Evolutionary conservation across 106 monocot genomes (phyloP), one percentile per base, ranked within the genome.

Genomic region (Agapanthus africanus): DNA sequence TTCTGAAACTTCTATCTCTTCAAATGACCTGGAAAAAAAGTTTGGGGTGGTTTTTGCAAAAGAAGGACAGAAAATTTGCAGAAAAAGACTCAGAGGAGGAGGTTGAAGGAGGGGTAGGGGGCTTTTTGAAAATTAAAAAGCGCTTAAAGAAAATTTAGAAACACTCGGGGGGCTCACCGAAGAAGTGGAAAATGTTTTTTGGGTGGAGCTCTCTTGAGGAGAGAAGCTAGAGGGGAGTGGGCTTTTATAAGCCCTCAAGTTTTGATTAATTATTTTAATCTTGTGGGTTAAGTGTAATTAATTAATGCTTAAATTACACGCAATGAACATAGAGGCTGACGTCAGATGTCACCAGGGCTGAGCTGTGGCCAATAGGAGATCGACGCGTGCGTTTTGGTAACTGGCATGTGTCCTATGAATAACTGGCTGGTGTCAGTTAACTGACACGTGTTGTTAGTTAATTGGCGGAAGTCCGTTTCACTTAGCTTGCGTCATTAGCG

Each of bases 151-250:
- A 51, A 31, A 18, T 8, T 13, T 47, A 0, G 26, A 7, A 66
- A 74, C 65, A n/a, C 74, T 74, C 74, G 37, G 21, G 28, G 28
- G 41, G 16, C 74, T 75, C 74, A 75, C 67, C 67, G 67, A 31
- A 31, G 51, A 42, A 56, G 37, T 67, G 67, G 74, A 66, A 75
- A 50, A 68, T 0, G 7, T 11, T 30, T 28, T 28, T 66, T 40
- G 23, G n/a, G 74, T 59, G 59, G 74, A 75, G 36, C 67, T 57
- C 74, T 75, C 74, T 67, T 35, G 47, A 25, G 37, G 57, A 50
- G 28, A 59, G 31, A 23, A 42, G 31, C 7, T 21, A 42, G n/a
- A 27, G 40, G 34, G 5, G 32, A 39, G 40, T 28, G 40, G 14
- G 59, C 30, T 75, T 75, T 59, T 67, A 75, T 75, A 75, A 34